Conservation (phyloP, 2,329 filamentous ascomycete species). For the Fusarium gaditjirri region DNA sequence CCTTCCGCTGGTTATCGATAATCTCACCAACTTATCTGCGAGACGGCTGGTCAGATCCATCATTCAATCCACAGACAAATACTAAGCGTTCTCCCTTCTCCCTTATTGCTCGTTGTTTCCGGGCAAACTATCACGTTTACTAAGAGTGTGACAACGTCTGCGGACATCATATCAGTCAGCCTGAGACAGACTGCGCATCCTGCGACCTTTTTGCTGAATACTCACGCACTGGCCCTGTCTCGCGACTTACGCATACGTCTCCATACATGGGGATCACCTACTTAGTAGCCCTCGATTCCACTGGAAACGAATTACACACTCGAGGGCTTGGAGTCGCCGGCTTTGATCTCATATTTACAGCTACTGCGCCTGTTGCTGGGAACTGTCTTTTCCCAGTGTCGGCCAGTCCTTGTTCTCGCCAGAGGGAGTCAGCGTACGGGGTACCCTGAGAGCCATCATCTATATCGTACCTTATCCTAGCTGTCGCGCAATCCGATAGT, state of each 20-base stretch:
- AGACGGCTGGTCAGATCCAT: constrained; percentile 10
- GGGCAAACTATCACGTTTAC: constrained; percentile 14
- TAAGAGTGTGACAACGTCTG: constrained; percentile 37
- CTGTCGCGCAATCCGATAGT: constrained; percentile 41
- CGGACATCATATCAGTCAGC: constrained; percentile 35
- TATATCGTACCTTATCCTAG: constrained; percentile 14
- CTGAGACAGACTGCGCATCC: constrained; percentile 32
- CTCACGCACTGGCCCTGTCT: constrained; percentile 31
- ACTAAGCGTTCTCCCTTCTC: background rate
- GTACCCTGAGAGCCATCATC: constrained; percentile 35
- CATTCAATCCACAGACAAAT: constrained; percentile 10
- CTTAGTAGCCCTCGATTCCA: constrained; percentile 22
- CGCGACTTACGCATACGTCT: constrained; percentile 30
- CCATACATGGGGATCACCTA: constrained; percentile 23
- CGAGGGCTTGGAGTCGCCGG: constrained; percentile 21
- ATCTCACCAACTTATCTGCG: constrained; percentile 6
- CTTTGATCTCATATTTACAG: constrained; percentile 35
- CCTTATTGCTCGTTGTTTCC: constrained; percentile 12
- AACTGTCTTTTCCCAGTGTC: constrained; percentile 21
- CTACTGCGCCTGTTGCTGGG: constrained; percentile 16
- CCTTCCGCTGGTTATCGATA: background rate
- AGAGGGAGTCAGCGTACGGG: constrained; percentile 26
- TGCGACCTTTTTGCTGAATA: constrained; percentile 18
- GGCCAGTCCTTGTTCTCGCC: constrained; percentile 33
- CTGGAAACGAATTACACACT: constrained; percentile 23